Conservation (phyloP, 2,329 filamentous ascomycete species). For the Salinomyces thailandicus region DNA sequence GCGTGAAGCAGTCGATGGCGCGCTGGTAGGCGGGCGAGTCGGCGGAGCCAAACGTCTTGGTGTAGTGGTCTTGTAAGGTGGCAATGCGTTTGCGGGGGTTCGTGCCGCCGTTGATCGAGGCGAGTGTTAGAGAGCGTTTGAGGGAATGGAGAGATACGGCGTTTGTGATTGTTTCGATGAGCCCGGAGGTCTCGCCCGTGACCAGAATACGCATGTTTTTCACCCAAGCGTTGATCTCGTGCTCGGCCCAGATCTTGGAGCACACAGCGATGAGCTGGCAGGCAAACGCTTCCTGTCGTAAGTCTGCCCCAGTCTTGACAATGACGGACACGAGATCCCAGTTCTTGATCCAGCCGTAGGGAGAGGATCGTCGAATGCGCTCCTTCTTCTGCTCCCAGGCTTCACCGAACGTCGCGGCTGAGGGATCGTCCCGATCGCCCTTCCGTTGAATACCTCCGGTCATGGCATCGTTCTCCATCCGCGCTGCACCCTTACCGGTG, state of each 20-base stretch:
- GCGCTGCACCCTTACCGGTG: conserved; percentile 62
- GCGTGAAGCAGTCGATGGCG: conserved; percentile 67
- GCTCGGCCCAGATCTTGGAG: conserved; percentile 70
- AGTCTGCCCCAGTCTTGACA: conserved; percentile 73
- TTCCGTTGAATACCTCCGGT: conserved; percentile 72
- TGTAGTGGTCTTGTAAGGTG: conserved; percentile 70
- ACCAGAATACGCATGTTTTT: conserved; percentile 81
- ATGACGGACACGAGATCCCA: conserved; percentile 83
- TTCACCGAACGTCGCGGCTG: conserved; percentile 76
- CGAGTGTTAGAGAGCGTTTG: conserved; percentile 69
- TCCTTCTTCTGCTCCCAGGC: conserved; percentile 79
- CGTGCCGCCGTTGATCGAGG: conserved; percentile 59
- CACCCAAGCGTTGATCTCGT: conserved; percentile 69
- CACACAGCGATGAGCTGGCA: conserved; percentile 76
- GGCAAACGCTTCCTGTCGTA: conserved; percentile 76
- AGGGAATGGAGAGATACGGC: conserved; percentile 79
- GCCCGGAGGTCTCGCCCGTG: conserved; percentile 71
- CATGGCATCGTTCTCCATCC: conserved; percentile 85
- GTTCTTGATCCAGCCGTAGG: conserved; percentile 82
- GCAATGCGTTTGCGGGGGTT: conserved; percentile 70
- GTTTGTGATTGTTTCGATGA: conserved; percentile 82
- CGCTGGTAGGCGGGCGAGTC: conserved; percentile 59
- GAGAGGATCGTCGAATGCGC: conserved; percentile 70
- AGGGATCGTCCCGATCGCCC: conserved; percentile 75
- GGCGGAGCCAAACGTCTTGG: conserved; percentile 63